Percentiles rank a stretch among this genome's conserved stretches.
These are phyloP conservation scores for Lonicera japonica DNA, from an alignment of 129 eudicot species.

Conservation along the genomic window DNA sequence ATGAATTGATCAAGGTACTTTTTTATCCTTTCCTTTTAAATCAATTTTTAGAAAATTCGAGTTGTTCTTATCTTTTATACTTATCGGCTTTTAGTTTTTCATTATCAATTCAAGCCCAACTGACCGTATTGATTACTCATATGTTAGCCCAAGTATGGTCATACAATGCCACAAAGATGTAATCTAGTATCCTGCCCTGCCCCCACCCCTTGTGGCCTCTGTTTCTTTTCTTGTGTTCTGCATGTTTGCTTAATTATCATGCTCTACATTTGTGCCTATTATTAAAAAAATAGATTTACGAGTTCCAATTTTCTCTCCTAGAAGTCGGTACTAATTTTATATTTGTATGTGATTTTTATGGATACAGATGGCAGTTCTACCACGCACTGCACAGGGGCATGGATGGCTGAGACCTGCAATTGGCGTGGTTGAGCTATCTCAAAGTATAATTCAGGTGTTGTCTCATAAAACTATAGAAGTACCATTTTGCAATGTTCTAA, in stretches of 20 bases:
- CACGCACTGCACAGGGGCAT: constrained; percentile 82
- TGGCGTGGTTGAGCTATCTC: constrained; percentile 94
- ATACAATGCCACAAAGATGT: no score
- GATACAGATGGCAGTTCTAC: constrained; percentile 84
- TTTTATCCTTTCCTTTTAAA: not conserved
- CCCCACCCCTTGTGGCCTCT: no score
- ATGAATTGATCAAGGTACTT: constrained; percentile 72
- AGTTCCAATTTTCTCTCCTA: no score
- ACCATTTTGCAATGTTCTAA: no score
- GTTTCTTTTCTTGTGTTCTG: no score
- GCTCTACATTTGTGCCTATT: not conserved
- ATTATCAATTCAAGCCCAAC: no score
- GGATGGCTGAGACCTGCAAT: constrained; percentile 99
- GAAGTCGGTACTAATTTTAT: not conserved
- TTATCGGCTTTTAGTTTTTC: no score
- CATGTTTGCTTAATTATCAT: not conserved
- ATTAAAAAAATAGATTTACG: not conserved
- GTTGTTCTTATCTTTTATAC: no score
- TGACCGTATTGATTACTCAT: no score
- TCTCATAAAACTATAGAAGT: not conserved
- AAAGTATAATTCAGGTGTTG: constrained; percentile 80
- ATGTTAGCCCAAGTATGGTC: no score
- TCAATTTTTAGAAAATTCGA: not conserved
- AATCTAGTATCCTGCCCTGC: no score
- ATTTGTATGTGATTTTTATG: not conserved